Percentiles rank a stretch among this genome's conserved stretches.
Conservation (phyloP, 2,329 filamentous ascomycete genomes). For the Scytalidium lignicola region DNA sequence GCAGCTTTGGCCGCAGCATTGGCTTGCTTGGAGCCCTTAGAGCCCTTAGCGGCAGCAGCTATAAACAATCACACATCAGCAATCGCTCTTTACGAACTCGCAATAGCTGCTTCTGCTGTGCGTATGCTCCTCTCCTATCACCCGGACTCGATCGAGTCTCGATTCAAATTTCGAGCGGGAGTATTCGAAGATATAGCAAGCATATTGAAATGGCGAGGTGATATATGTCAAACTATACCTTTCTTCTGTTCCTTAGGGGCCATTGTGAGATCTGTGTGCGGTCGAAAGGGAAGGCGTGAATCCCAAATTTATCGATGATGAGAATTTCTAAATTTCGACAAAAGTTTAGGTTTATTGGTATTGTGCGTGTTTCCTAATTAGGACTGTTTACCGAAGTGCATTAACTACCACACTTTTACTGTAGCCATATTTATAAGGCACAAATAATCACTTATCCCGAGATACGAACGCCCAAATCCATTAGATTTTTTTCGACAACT, state of each 20-base stretch:
- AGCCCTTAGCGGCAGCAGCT: conserved; percentile 50
- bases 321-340: background rate
- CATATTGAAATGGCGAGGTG: background rate
- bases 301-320: background rate
- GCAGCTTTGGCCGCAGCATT: conserved; percentile 92
- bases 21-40: conserved; percentile 77
- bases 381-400: background rate
- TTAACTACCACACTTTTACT: background rate
- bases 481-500: background rate
- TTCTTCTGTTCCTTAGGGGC: conserved; percentile 29
- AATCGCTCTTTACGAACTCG: conserved; percentile 69
- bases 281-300: background rate
- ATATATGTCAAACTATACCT: conserved; percentile 23
- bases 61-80: conserved; percentile 56
- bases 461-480: background rate
- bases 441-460: background rate
- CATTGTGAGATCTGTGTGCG: conserved; percentile 19
- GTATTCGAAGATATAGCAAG: background rate
- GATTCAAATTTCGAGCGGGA: background rate
- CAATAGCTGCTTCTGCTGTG: conserved; percentile 68
- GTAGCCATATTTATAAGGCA: background rate
- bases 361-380: background rate
- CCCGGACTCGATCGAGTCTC: conserved; percentile 2
- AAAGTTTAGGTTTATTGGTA: background rate
- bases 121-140: conserved; percentile 21